phyloP scores from a whole-genome alignment of 768 basidiomycete species.

The Tylopilus sp. region DNA sequence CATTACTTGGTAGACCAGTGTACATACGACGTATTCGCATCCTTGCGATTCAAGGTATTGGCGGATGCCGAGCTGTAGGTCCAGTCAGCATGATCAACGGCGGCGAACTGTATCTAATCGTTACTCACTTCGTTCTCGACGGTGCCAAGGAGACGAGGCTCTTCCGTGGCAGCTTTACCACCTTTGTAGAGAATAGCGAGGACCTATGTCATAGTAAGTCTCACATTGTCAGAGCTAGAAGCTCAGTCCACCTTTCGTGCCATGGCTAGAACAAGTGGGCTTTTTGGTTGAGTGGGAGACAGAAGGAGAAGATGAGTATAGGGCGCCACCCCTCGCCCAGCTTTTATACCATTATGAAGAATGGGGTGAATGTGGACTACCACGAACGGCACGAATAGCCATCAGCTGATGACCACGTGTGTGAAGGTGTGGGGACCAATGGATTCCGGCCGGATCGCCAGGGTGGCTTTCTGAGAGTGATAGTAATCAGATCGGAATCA shows the following conservation, averaged over 20 bases:
- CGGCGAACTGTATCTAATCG: neutral
- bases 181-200: conserved; percentile 76
- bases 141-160: conserved; percentile 76
- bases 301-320: conserved; percentile 3
- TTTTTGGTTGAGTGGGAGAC: conserved; percentile 3
- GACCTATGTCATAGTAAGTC: conserved; percentile 39
- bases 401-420: neutral
- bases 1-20: neutral
- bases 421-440: neutral
- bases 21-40: conserved; percentile 67
- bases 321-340: neutral
- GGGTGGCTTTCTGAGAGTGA: neutral
- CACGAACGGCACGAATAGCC: neutral
- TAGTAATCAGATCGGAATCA: conserved; percentile 1
- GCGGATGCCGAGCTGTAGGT: conserved; percentile 61
- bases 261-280: conserved; percentile 30
- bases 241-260: conserved; percentile 33
- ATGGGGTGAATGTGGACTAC: neutral
- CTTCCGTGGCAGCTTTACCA: conserved; percentile 58
- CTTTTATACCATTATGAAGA: conserved; percentile 18
- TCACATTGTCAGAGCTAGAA: neutral
- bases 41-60: conserved; percentile 68
- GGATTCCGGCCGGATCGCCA: neutral
- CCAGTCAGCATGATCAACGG: neutral
- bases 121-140: conserved; percentile 67